Evolutionary conservation across 345 rosid genomes (phyloP), one percentile per base, ranked within the genome.

Genomic region (Salix viminalis): DNA sequence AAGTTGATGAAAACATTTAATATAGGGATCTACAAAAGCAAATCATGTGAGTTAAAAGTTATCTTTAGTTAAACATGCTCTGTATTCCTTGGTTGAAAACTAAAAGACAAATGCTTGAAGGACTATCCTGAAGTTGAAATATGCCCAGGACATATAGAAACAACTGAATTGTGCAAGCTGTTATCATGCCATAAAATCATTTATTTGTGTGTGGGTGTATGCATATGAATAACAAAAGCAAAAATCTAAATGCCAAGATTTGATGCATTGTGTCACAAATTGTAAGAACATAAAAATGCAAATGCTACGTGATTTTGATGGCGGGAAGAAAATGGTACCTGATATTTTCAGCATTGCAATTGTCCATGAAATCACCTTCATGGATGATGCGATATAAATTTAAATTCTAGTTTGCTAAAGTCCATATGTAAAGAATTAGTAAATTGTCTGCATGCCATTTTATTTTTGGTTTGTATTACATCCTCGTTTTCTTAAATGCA

Each of bases 401-500:
- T 37, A 52, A 14, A 58, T 46, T 9, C 23, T 60, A 42, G 26
- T 37, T 21, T 72, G 48, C 23, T 10, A n/a, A 11, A 19, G n/a
- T 71, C 65, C 8, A n/a, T 36, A 36, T 32, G 15, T 34, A 36
- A 32, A 54, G 46, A 52, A n/a, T 7, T 48, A 46, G n/a, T 11
- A 28, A 14, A 28, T 52, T 48, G 62, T 12, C 12, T 3, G 42
- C 32, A 3, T 15, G 34, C n/a, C 36, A 24, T 70, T 23, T 48
- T 18, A 14, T 70, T 16, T 24, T 46, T 34, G 26, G n/a, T 42
- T n/a, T 64, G 24, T 44, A 24, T 64, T 16, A 48, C 65, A 30
- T 66, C 44, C 10, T 70, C 54, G 30, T 23, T 54, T 24, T 37
- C 78, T 41, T 41, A 26, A 14, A 28, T 90, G 85, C 94, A 96